phyloP scores from a whole-genome alignment of 129 eudicot genomes.

The Artemisia tridentata region DNA sequence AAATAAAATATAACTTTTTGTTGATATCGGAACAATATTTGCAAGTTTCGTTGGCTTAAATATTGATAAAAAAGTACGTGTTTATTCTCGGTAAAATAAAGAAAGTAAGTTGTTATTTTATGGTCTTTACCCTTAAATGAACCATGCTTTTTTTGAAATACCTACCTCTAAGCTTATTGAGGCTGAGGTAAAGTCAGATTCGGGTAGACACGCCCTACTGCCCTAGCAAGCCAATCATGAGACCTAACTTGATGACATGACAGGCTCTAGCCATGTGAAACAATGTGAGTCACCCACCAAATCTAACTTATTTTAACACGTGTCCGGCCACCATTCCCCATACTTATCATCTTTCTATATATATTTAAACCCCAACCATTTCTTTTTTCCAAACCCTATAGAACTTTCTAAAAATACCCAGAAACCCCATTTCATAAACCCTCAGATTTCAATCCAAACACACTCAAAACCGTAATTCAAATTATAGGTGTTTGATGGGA shows the following conservation, averaged over 20 bases:
- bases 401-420: slow-evolving; percentile 34
- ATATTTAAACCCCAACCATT: neutral
- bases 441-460: neutral
- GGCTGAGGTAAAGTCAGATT: no score
- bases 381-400: neutral
- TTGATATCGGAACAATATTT: no score
- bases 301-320: neutral
- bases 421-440: slow-evolving; percentile 23
- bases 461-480: no score
- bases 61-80: no score
- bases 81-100: no score
- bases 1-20: no score
- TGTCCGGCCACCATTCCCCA: neutral
- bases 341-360: neutral
- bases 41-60: no score
- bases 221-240: neutral
- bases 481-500: slow-evolving; percentile 16
- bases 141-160: no score
- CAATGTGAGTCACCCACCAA: neutral
- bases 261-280: neutral
- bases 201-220: no score
- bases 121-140: no score
- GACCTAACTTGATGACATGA: neutral
- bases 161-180: no score
- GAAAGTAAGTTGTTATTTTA: no score